phyloP scores from a whole-genome alignment of 805 yeast species.

The Pichia paraexigua region DNA sequence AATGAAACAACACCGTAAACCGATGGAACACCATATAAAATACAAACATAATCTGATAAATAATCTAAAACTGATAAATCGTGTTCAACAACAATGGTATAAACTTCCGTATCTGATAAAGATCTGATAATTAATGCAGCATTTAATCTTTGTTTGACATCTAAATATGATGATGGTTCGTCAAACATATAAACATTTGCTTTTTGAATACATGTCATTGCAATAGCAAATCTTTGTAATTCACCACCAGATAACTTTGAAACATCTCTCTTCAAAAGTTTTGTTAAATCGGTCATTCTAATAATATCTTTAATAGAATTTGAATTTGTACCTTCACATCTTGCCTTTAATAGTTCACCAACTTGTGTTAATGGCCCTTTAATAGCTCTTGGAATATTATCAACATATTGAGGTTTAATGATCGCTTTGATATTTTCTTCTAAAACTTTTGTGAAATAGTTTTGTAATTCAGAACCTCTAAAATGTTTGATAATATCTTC shows the following conservation, averaged over 20 bases:
- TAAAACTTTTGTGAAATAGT: constrained; percentile 85
- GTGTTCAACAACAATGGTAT: constrained; percentile 97
- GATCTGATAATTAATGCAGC: constrained; percentile 95
- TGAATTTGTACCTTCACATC: constrained; percentile 62
- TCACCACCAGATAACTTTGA: constrained; percentile 95
- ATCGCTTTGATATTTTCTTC: constrained; percentile 95
- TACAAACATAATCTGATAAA: constrained; percentile 93
- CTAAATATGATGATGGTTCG: constrained; percentile 97
- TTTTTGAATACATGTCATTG: constrained; percentile 89
- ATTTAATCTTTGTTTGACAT: constrained; percentile 96
- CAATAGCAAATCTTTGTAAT: constrained; percentile 95
- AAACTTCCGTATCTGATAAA: constrained; percentile 62
- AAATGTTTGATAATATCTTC: constrained; percentile 82
- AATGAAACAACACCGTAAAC: constrained; percentile 97
- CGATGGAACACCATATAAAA: constrained; percentile 95
- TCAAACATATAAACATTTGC: constrained; percentile 99
- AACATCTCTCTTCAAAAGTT: constrained; percentile 81
- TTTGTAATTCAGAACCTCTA: constrained; percentile 96
- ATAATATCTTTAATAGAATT: constrained; percentile 49
- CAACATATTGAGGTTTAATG: constrained; percentile 98
- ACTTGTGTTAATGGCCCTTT: constrained; percentile 84
- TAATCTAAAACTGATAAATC: constrained; percentile 97
- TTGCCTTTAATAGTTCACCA: constrained; percentile 70
- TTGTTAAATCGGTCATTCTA: constrained; percentile 63
- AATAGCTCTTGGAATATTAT: constrained; percentile 93